Conservation (phyloP, 768 basidiomycete genomes). For the Boletus reticulatus region DNA sequence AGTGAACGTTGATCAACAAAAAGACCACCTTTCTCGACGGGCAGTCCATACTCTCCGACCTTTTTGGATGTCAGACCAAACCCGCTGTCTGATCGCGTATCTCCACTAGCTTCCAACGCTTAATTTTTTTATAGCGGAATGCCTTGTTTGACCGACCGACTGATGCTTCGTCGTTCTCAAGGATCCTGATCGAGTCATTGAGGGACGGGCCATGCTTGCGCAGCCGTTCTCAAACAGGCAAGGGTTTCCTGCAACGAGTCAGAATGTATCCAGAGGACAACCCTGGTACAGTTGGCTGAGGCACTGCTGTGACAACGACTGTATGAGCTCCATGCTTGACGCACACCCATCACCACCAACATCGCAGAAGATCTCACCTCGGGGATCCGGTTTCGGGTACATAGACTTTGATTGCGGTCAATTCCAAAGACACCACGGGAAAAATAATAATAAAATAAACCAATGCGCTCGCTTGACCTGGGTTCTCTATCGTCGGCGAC, state of each 20-base stretch:
- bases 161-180: slow-evolving; percentile 42
- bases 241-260: slow-evolving; percentile 43
- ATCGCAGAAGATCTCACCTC: slow-evolving; percentile 25
- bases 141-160: slow-evolving; percentile 34
- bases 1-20: slow-evolving; percentile 24
- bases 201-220: slow-evolving; percentile 43
- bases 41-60: background rate
- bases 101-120: slow-evolving; percentile 38
- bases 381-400: slow-evolving; percentile 42
- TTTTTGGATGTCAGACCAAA: background rate
- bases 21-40: slow-evolving; percentile 20
- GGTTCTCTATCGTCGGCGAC: slow-evolving; percentile 41
- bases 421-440: background rate
- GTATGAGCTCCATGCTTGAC: background rate
- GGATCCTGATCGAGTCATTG: slow-evolving; percentile 40
- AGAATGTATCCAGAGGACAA: slow-evolving; percentile 20
- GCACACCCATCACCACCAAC: background rate
- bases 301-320: slow-evolving; percentile 20
- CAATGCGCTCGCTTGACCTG: slow-evolving; percentile 36
- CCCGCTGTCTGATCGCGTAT: slow-evolving; percentile 15
- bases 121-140: slow-evolving; percentile 38
- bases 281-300: slow-evolving; percentile 17
- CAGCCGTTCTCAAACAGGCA: slow-evolving; percentile 43
- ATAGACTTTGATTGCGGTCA: slow-evolving; percentile 36
- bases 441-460: background rate